A percentile compares a stretch with the other conserved stretches of the same genome.
These are phyloP conservation scores for Penicillium sp. DNA, from an alignment of 2,329 filamentous ascomycete genomes.

Conservation along the genomic window DNA sequence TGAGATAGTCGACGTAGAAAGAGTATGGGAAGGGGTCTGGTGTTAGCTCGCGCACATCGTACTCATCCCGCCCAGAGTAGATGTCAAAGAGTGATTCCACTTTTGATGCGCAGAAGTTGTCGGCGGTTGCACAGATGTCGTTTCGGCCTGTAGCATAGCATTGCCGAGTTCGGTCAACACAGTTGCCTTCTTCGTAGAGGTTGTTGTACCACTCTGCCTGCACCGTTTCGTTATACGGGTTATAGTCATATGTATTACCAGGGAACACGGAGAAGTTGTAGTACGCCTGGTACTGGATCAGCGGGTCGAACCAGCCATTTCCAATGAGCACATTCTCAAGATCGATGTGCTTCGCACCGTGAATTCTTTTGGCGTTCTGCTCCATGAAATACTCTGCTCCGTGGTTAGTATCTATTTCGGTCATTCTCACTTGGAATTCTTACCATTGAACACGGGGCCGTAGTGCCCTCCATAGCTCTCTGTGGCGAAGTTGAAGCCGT, in stretches of 20 bases:
- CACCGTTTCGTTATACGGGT: conserved; percentile 16
- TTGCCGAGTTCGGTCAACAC: background rate
- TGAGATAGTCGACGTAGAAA: conserved; percentile 4
- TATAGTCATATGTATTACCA: conserved; percentile 37
- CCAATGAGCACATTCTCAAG: conserved; percentile 37
- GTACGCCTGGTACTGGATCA: conserved; percentile 39
- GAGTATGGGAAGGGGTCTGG: conserved; percentile 1
- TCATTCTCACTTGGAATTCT: no score
- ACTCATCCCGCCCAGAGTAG: background rate
- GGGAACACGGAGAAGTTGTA: conserved; percentile 39
- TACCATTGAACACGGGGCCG: conserved; percentile 1
- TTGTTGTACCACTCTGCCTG: conserved; percentile 3
- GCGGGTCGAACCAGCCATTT: conserved; percentile 41
- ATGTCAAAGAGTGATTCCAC: background rate
- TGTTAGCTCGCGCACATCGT: conserved; percentile 2
- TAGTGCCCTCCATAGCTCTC: conserved; percentile 2
- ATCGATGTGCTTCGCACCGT: conserved; percentile 2
- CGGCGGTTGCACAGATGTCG: background rate
- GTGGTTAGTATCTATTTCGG: background rate
- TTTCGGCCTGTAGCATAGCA: background rate
- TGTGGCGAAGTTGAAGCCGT: conserved; percentile 47
- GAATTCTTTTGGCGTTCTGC: background rate
- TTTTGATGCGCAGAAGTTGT: background rate
- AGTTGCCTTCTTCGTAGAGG: conserved; percentile 2
- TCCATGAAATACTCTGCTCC: background rate